phyloP scores from a whole-genome alignment of 805 yeast species.

The Teunomyces kruisii region DNA sequence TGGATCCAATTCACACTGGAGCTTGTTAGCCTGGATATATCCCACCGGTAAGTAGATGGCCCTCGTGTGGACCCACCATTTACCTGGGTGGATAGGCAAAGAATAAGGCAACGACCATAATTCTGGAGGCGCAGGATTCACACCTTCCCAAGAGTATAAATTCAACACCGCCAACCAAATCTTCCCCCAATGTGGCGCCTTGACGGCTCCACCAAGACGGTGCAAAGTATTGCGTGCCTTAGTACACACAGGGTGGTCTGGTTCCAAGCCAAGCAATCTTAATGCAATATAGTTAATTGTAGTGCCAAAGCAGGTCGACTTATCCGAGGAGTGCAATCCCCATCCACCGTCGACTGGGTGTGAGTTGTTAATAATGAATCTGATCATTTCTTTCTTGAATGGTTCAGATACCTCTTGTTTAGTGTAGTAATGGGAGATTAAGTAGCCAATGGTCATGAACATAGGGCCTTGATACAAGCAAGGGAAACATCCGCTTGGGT shows the following conservation, averaged over 20 bases:
- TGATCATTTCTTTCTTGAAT: conserved; percentile 64
- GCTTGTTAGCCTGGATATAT: conserved; percentile 61
- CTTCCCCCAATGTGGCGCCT: conserved; percentile 97
- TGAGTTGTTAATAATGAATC: conserved; percentile 87
- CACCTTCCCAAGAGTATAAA: conserved; percentile 92
- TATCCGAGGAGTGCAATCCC: conserved; percentile 93
- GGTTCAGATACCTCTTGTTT: conserved; percentile 67
- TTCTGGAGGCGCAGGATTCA: conserved; percentile 97
- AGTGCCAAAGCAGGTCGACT: conserved; percentile 95
- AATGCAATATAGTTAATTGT: conserved; percentile 80
- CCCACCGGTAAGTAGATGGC: conserved; percentile 88
- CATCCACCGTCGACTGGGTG: conserved; percentile 99
- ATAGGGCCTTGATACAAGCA: conserved; percentile 96
- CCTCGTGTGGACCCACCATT: conserved; percentile 99
- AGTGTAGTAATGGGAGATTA: conserved; percentile 71
- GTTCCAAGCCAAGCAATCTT: conserved; percentile 73
- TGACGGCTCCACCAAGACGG: conserved; percentile 84
- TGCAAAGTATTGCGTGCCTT: conserved; percentile 73
- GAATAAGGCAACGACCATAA: conserved; percentile 83
- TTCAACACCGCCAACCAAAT: conserved; percentile 81
- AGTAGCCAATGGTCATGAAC: conserved; percentile 92
- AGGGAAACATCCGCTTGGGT: conserved; percentile 83
- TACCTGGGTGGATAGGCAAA: conserved; percentile 86
- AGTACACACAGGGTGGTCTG: conserved; percentile 72
- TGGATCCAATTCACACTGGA: conserved; percentile 60